Conservation (phyloP, 768 basidiomycete genomes). For the Lentinula detonsa region DNA sequence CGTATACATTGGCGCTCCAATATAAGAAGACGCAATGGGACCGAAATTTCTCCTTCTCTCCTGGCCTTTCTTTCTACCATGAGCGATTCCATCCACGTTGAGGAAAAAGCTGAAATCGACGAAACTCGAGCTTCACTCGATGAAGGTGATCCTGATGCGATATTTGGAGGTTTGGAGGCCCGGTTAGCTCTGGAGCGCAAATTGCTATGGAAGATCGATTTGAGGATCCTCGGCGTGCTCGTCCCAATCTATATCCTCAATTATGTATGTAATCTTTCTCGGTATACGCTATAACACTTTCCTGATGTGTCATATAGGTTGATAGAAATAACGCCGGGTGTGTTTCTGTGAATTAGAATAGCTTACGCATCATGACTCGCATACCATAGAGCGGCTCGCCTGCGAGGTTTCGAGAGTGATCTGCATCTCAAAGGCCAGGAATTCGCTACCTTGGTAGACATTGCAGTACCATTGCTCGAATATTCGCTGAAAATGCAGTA, state of each 20-base stretch:
- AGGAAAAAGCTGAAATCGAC: not conserved
- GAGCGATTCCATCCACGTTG: not conserved
- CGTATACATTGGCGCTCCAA: not conserved
- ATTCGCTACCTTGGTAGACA: constrained; percentile 47
- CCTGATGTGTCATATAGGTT: constrained; percentile 31
- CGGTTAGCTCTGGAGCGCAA: constrained; percentile 44
- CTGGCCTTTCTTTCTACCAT: not conserved
- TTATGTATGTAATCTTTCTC: constrained; percentile 25
- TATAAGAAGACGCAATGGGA: not conserved
- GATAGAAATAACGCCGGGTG: constrained; percentile 76
- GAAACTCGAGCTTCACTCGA: not conserved
- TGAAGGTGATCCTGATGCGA: constrained; percentile 23
- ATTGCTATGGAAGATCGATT: constrained; percentile 49
- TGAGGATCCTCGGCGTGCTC: constrained; percentile 45
- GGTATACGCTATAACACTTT: not conserved
- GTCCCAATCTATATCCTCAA: constrained; percentile 48
- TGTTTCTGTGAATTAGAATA: constrained; percentile 10
- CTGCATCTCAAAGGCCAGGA: constrained; percentile 55
- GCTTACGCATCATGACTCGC: not conserved
- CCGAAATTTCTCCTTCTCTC: not conserved
- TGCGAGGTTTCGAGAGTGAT: constrained; percentile 66
- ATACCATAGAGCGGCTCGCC: constrained; percentile 53
- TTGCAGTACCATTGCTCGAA: constrained; percentile 23
- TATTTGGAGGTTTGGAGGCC: constrained; percentile 43
- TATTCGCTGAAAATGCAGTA: not conserved